phyloP scores from a whole-genome alignment of 2,329 filamentous ascomycete genomes.

The Fusarium hainanense region DNA sequence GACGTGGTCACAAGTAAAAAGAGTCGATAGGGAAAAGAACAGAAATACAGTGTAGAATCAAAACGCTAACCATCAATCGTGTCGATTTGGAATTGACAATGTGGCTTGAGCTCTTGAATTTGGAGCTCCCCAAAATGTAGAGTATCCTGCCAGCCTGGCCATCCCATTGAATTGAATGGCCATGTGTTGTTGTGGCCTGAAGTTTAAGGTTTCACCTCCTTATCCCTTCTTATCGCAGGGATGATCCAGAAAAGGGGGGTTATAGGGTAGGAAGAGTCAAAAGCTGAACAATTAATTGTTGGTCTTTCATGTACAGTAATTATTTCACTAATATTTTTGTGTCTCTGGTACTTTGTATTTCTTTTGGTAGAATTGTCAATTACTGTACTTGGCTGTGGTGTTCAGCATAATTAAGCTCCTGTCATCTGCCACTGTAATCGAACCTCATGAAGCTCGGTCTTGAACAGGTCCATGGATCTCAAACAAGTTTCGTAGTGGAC shows the following conservation, averaged over 20 bases:
- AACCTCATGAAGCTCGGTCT: neutral
- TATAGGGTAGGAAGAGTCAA: slow-evolving; percentile 25
- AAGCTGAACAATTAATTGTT: neutral
- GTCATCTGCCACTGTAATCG: neutral
- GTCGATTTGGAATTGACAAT: slow-evolving; percentile 26
- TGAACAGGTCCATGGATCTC: neutral
- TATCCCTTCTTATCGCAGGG: slow-evolving; percentile 36
- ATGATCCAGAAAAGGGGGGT: slow-evolving; percentile 35
- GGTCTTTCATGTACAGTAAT: neutral
- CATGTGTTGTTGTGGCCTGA: slow-evolving; percentile 44
- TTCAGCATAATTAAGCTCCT: neutral
- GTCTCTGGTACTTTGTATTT: neutral
- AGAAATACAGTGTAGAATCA: neutral
- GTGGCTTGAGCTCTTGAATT: slow-evolving; percentile 38
- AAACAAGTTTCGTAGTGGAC: neutral
- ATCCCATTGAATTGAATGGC: neutral
- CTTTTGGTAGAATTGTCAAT: neutral
- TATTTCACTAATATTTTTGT: neutral
- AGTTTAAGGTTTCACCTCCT: slow-evolving; percentile 39
- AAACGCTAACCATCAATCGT: slow-evolving; percentile 40
- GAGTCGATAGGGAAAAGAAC: neutral
- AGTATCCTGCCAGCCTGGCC: slow-evolving; percentile 47
- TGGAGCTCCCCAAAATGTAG: slow-evolving; percentile 49
- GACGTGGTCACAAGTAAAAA: slow-evolving; percentile 13
- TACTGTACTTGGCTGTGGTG: neutral